A percentile compares a stretch with the other conserved stretches of the same genome.
Evolutionary conservation across 1,139 yeast species (phyloP).

Genomic region (Candida neerlandica): DNA sequence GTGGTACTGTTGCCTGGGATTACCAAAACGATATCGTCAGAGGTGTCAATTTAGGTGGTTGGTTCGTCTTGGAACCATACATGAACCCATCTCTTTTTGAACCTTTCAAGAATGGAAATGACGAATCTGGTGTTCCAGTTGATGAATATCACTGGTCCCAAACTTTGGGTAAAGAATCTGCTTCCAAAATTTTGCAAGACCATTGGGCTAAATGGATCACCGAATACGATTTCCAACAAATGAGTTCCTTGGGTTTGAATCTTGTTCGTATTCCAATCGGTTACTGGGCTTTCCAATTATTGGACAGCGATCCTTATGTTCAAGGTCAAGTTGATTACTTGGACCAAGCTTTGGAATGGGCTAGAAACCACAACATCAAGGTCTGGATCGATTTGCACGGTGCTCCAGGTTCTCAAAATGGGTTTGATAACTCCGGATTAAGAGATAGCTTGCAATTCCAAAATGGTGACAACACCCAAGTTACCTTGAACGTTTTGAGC

Average conservation of each 20-base stretch:
- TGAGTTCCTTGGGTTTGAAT: constrained; percentile 72
- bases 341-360: constrained; percentile 80
- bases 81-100: constrained; percentile 83
- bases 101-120: constrained; percentile 27
- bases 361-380: constrained; percentile 59
- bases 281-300: constrained; percentile 84
- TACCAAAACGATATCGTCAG: constrained; percentile 55
- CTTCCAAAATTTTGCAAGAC: constrained; percentile 50
- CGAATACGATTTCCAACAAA: constrained; percentile 68
- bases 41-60: constrained; percentile 91
- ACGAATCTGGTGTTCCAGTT: constrained; percentile 58
- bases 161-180: constrained; percentile 62
- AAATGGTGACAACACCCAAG: constrained; percentile 48
- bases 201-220: constrained; percentile 87
- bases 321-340: constrained; percentile 78
- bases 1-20: constrained; percentile 34
- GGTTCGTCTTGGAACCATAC: constrained; percentile 85
- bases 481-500: constrained; percentile 55
- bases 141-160: constrained; percentile 82
- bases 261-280: constrained; percentile 91
- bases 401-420: constrained; percentile 96
- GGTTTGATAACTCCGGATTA: constrained; percentile 92
- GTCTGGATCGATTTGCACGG: constrained; percentile 96
- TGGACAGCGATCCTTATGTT: constrained; percentile 79
- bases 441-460: constrained; percentile 69